Evolutionary conservation across 2,329 filamentous ascomycete species (phyloP), one percentile per base, ranked within the genome.

Genomic region (Epicoccum nigrum): DNA sequence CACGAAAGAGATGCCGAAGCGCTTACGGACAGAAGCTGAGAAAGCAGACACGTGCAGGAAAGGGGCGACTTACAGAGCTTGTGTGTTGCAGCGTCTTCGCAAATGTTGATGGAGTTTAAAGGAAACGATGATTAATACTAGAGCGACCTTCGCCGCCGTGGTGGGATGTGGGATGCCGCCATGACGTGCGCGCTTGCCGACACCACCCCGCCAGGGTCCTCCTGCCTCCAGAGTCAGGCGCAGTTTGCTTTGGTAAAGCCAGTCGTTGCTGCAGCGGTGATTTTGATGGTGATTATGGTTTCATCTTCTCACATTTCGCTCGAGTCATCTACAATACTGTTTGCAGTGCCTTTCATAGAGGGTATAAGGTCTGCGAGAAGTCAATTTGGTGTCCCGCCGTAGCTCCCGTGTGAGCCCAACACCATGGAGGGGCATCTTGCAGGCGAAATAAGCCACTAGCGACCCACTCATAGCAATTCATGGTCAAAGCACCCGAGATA

Each of bases 51-150:
- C 41, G 27, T 35, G 38, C 28, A 50, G 43, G 49, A 45, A 31
- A 39, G 16, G 23, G 46, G 12, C n/a, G n/a, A 69, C 66, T 70
- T 68, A 70, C 68, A 42, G 40, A 54, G 37, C 51, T 40, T 45
- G 45, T 42, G 53, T 51, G 27, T 55, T 53, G 42, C 45, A 21
- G 58, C 15, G 46, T 57, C 50, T 56, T 45, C 56, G 55, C 44
- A 49, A 58, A 55, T 47, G 54, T 25, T 33, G 45, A 49, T 27
- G 44, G 56, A 51, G 38, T 47, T 38, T 43, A 33, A 39, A 30
- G 25, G 43, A 40, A 38, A 34, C 33, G 43, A 39, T 47, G 43
- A 52, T 46, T 43, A 51, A 51, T 51, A 25, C 31, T 45, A 23
- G 33, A 39, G 49, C n/a, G 42, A 41, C 48, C 49, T 9, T 46